A percentile compares a stretch with the other conserved stretches of the same genome.
These are phyloP conservation scores for Sporothrix variecibatus DNA, from an alignment of 2,329 filamentous ascomycete genomes.

Conservation along the genomic window DNA sequence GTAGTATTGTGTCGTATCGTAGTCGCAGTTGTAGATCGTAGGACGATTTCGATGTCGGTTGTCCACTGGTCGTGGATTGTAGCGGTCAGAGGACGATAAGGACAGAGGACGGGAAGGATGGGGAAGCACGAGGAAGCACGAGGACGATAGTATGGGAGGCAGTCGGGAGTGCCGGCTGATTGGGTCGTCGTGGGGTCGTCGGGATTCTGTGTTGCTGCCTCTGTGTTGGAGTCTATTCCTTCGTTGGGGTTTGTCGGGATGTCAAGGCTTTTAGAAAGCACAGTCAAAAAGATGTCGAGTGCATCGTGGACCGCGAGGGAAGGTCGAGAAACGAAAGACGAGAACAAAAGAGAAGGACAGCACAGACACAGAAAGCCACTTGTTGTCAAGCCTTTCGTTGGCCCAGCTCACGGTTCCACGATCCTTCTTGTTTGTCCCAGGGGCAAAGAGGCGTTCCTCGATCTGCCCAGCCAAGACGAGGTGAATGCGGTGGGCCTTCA, in stretches of 20 bases:
- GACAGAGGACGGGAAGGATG: not conserved
- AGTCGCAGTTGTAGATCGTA: not conserved
- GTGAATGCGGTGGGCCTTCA: not conserved
- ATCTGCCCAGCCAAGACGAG: not conserved
- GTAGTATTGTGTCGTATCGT: not conserved
- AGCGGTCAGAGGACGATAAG: not conserved
- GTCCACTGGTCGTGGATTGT: not conserved
- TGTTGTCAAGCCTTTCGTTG: too few relatives aligned
- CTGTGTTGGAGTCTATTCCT: too few relatives aligned
- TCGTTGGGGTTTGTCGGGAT: not conserved
- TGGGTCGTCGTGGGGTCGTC: too few relatives aligned
- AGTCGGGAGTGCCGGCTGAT: not conserved
- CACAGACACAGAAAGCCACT: not conserved
- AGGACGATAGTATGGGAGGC: not conserved
- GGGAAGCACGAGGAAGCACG: not conserved
- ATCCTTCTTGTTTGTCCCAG: not conserved
- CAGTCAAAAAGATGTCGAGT: not conserved
- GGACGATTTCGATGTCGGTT: not conserved
- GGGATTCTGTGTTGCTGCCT: too few relatives aligned
- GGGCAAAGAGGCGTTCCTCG: not conserved
- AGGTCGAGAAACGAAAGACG: not conserved
- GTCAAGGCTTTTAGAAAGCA: not conserved
- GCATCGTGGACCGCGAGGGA: not conserved
- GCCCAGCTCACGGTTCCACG: not conserved
- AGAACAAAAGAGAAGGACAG: not conserved